Evolutionary conservation across 352 stramenopile species (phyloP).

Genomic region (Pilasporangium apinafurcum): DNA sequence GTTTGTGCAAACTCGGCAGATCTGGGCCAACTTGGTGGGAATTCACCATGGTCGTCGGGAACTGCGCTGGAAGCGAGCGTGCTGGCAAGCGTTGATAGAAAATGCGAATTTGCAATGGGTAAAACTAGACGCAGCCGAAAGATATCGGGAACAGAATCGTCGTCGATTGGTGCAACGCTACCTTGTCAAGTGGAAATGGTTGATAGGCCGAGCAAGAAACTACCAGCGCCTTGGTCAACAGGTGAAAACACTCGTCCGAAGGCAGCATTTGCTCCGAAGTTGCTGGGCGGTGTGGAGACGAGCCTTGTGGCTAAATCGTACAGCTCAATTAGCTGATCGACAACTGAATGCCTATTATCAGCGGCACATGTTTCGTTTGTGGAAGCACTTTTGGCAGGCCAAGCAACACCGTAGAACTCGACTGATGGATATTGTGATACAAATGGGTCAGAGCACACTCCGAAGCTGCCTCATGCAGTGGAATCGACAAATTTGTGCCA

Average conservation of each 20-base stretch:
- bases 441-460: conserved; percentile 1
- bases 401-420: conserved; percentile 2
- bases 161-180: not conserved
- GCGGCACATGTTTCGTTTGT: conserved; percentile 4
- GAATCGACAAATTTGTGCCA: conserved; percentile 3
- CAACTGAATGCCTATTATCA: not conserved
- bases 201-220: too few species aligned
- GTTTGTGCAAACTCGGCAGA: not conserved
- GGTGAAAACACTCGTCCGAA: too few species aligned
- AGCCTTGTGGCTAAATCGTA: not conserved
- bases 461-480: conserved; percentile 7
- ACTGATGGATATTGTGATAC: conserved; percentile 1
- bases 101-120: not conserved
- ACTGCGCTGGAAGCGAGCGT: not conserved
- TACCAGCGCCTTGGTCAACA: too few species aligned
- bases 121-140: not conserved
- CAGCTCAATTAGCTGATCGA: not conserved
- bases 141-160: not conserved
- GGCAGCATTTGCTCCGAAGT: not conserved
- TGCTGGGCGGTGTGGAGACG: not conserved
- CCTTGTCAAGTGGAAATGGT: too few species aligned
- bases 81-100: not conserved
- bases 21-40: not conserved
- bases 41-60: not conserved
- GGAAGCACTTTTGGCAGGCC: conserved; percentile 7